Percentiles rank a stretch among this genome's conserved stretches.
Conservation (phyloP, 306 rosid species). For the Rosa lucieae region DNA sequence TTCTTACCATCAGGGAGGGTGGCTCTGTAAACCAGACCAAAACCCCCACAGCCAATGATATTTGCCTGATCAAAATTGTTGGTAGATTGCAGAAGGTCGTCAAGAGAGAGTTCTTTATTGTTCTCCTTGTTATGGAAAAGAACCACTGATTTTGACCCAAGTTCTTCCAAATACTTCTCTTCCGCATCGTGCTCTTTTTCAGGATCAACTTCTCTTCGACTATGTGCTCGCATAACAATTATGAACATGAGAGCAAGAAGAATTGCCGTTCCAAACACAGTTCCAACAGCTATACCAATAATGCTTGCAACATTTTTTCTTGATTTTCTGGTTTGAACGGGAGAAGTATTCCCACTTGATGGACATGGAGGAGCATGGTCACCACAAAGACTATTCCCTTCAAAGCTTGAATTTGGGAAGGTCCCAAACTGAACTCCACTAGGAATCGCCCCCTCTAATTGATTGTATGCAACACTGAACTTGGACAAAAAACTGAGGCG, state of each 20-base stretch:
- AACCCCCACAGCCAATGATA: slow-evolving; percentile 48
- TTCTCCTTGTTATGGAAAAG: slow-evolving; percentile 36
- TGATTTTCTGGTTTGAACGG: not conserved
- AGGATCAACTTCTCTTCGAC: slow-evolving; percentile 34
- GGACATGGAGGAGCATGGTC: slow-evolving; percentile 28
- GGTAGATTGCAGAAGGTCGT: slow-evolving; percentile 38
- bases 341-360: not conserved
- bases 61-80: slow-evolving; percentile 38
- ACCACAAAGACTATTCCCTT: slow-evolving; percentile 44
- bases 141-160: slow-evolving; percentile 35
- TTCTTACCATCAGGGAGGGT: slow-evolving; percentile 40
- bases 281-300: slow-evolving; percentile 36
- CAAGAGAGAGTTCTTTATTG: slow-evolving; percentile 35
- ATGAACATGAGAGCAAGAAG: slow-evolving; percentile 28
- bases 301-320: slow-evolving; percentile 12
- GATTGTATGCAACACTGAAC: slow-evolving; percentile 51
- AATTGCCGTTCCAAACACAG: slow-evolving; percentile 20
- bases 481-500: slow-evolving; percentile 46
- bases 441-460: slow-evolving; percentile 47
- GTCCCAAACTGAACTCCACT: slow-evolving; percentile 44
- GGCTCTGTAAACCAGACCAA: slow-evolving; percentile 47
- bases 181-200: slow-evolving; percentile 28
- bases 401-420: slow-evolving; percentile 52
- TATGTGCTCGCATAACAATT: slow-evolving; percentile 25
- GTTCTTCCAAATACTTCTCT: slow-evolving; percentile 27